Evolutionary conservation across 768 basidiomycete species (phyloP).

Genomic region (Russula sp.): DNA sequence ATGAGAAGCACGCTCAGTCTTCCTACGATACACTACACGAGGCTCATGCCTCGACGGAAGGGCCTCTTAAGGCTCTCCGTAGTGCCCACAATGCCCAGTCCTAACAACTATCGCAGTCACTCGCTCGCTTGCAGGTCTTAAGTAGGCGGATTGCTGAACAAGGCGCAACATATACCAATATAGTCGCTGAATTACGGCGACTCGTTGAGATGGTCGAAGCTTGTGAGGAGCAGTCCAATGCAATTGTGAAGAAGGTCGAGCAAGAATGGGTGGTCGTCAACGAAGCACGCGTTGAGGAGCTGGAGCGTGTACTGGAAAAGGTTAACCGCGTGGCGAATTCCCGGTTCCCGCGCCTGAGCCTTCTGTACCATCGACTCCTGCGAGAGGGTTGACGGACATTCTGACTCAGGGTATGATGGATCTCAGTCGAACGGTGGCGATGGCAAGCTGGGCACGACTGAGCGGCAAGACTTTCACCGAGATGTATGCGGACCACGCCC

Average conservation of each 20-base stretch:
- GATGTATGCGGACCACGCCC: slow-evolving; percentile 87
- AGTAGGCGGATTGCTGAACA: slow-evolving; percentile 79
- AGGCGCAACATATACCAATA: slow-evolving; percentile 76
- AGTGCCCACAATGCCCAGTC: slow-evolving; percentile 67
- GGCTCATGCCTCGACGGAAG: slow-evolving; percentile 60
- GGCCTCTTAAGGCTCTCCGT: slow-evolving; percentile 70
- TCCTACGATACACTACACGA: slow-evolving; percentile 71
- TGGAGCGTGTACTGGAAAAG: slow-evolving; percentile 68
- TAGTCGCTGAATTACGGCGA: slow-evolving; percentile 69
- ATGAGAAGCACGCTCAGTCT: slow-evolving; percentile 76
- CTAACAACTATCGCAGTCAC: slow-evolving; percentile 73
- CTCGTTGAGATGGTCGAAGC: slow-evolving; percentile 84
- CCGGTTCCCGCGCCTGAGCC: slow-evolving; percentile 49
- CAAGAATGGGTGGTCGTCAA: slow-evolving; percentile 75
- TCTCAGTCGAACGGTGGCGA: slow-evolving; percentile 82
- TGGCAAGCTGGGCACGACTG: slow-evolving; percentile 78
- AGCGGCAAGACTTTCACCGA: no score
- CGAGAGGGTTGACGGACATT: slow-evolving; percentile 42
- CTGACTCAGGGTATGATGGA: slow-evolving; percentile 57
- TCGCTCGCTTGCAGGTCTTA: slow-evolving; percentile 70
- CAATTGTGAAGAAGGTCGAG: slow-evolving; percentile 79
- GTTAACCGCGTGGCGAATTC: slow-evolving; percentile 67
- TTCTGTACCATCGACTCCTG: slow-evolving; percentile 48
- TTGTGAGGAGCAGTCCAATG: slow-evolving; percentile 80
- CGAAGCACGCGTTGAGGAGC: slow-evolving; percentile 66